Base-by-base conservation (phyloP, 2,329 filamentous ascomycete genomes). In the Penicillium verrucosum region DNA sequence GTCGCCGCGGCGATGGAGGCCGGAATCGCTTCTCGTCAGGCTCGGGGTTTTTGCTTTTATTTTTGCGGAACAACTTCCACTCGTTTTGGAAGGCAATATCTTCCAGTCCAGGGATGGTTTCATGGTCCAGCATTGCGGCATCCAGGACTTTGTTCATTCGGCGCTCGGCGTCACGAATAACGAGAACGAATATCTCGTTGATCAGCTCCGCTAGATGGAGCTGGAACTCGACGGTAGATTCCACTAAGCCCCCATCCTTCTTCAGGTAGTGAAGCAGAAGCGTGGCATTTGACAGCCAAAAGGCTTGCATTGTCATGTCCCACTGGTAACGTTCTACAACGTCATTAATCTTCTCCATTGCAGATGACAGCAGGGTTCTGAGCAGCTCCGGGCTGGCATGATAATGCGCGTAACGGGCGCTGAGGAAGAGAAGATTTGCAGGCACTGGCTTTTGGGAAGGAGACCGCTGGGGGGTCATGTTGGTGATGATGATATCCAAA, bases 271-370 rank as follows among this genome's bases (percentile, higher is more conserved):
- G 93, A 51, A 97, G 79, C n/a, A 99, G 78, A 38, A 99, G 78
- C 0, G 94, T 99, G 9, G 91, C 92, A 73, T 99, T 99, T 1
- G 94, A 97, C 68, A 97, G 92, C 94, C 94, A 99, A 71, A 99
- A 99, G 2, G 94, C 94, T 37, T 99, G 80, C 64, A 99, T 96
- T 0, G 94, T 99, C 94, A 99, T 99, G 71, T 99, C 94, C 94
- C 94, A 97, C 71, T 99, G 94, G 69, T 93, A 87, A 59, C 85
- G 85, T 74, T 97, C 94, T n/a, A 99, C 92, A 30, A 97, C 91
- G 47, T 92, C 88, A 70, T 97, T 97, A 67, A 99, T 97, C 75
- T 93, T 94, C 69, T 96, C 91, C 83, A 96, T 96, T 37, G 94
- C 91, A 36, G 89, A 88, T 27, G 89, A 82, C 16, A 99, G 83